Evolutionary conservation across 2,329 filamentous ascomycete genomes (phyloP).

Genomic region (Ascochyta lentis): DNA sequence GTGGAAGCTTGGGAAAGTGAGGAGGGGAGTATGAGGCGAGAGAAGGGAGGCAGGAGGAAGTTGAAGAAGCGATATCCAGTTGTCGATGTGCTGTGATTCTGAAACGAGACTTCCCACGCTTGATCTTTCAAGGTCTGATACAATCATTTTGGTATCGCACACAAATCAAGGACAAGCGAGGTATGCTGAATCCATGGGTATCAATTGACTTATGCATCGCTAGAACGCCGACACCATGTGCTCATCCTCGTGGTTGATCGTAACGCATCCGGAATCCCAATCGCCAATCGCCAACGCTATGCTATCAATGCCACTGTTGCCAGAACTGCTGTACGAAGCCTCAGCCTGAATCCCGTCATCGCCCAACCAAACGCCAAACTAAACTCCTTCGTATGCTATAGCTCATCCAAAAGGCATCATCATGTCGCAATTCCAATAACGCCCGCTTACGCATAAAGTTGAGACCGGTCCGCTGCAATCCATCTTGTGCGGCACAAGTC

Average conservation of each 20-base stretch:
- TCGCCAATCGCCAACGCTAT: constrained; percentile 20
- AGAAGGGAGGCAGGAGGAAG: background rate
- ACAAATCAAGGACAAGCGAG: background rate
- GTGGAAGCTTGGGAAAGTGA: background rate
- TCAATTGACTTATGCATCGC: background rate
- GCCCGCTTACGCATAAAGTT: background rate
- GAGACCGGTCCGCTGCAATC: background rate
- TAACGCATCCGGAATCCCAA: background rate
- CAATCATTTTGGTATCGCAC: too few species aligned
- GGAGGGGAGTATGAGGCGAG: background rate
- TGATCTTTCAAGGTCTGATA: too few species aligned
- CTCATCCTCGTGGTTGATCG: constrained; percentile 2
- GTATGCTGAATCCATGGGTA: background rate
- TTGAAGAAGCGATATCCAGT: background rate
- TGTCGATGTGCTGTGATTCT: background rate
- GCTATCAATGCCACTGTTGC: constrained; percentile 8
- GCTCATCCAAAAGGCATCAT: background rate
- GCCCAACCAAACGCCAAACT: background rate
- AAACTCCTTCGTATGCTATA: background rate
- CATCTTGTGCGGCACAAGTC: background rate
- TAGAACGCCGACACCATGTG: constrained; percentile 9
- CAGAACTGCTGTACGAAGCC: background rate
- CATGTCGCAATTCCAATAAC: background rate
- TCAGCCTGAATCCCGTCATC: background rate
- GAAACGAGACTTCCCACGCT: too few species aligned